A percentile compares a stretch with the other conserved stretches of the same genome.
Evolutionary conservation across 176 grass and related monocot genomes (phyloP).

Genomic region (Stipa capillata): DNA sequence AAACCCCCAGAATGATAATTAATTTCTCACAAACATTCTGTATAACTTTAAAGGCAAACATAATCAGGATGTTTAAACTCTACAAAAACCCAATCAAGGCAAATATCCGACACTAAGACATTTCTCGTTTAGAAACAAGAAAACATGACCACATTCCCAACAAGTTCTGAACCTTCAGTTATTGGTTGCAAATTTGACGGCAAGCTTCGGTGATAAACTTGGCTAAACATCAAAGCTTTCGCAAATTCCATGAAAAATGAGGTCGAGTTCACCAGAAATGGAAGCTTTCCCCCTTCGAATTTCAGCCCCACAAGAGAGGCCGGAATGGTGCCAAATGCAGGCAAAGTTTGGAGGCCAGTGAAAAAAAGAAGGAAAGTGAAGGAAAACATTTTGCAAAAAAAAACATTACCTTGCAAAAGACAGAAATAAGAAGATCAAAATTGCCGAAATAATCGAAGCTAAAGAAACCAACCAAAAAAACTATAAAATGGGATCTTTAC

Average conservation of each 20-base stretch:
- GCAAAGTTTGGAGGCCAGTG: not conserved
- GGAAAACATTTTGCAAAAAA: not conserved
- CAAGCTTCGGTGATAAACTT: not conserved
- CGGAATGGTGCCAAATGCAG: not conserved
- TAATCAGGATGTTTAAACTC: not conserved
- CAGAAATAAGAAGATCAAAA: no score
- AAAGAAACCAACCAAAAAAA: no score
- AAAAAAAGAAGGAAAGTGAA: not conserved
- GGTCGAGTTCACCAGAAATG: not conserved
- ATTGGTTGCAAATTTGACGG: not conserved
- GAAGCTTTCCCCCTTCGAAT: not conserved
- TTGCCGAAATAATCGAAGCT: no score
- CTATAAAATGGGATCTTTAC: no score
- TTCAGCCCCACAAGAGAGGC: not conserved
- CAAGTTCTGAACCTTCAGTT: not conserved
- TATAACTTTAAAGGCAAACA: not conserved
- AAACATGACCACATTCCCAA: not conserved
- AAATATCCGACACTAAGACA: not conserved
- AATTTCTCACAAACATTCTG: not conserved
- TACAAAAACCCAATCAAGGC: not conserved
- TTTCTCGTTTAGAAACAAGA: not conserved
- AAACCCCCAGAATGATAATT: not conserved
- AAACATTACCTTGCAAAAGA: not conserved
- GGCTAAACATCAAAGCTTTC: not conserved
- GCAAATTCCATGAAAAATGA: not conserved